Evolutionary conservation across 2,329 filamentous ascomycete species (phyloP), one percentile per base, ranked within the genome.

Genomic region (Hypoxylon sp.): DNA sequence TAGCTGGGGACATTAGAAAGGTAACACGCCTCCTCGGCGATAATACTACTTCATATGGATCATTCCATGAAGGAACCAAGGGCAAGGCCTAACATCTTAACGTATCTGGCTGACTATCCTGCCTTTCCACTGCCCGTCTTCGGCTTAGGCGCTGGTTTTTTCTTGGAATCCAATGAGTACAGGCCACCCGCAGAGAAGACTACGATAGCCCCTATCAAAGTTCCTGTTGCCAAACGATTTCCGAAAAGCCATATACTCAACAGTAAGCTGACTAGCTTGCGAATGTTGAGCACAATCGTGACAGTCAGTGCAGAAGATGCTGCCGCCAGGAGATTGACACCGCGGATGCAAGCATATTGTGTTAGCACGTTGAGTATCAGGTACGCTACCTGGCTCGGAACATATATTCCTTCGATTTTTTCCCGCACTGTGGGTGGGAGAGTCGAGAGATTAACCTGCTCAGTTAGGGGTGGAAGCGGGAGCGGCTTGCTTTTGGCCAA

Each of bases 211-310:
- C 96, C 96, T 3, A 93, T 66, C 59, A 97, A 81, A 67, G 97
- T 97, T 42, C 93, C 91, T 0, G 85, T 81, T 11, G 91, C 89
- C 71, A 99, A 84, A 42, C 87, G 82, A 78, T 99, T 98, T 4
- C 95, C 96, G 81, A 99, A 99, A 1, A 99, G 81, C 87, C 94
- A 95, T 66, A 98, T 97, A 74, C 94, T 98, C 65, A 98, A 80
- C 69, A 98, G 83, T 67, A 98, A 87, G 75, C 94, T 98, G 61
- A 97, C 91, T 19, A 99, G 84, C 81, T 99, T 99, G 74, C 96
- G 88, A 67, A 99, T 92, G 78, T 98, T 99, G 67, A 99, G 85
- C 52, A 98, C 94, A 74, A 99, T 97, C 1, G 95, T 98, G 24
- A 99, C 96, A 0, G 96, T 98, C 61, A 99, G 86, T 0, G 96